Percentiles rank a stretch among this genome's conserved stretches.
These are phyloP conservation scores for Calonectria henricotiae DNA, from an alignment of 2,329 filamentous ascomycete species.

Conservation along the genomic window DNA sequence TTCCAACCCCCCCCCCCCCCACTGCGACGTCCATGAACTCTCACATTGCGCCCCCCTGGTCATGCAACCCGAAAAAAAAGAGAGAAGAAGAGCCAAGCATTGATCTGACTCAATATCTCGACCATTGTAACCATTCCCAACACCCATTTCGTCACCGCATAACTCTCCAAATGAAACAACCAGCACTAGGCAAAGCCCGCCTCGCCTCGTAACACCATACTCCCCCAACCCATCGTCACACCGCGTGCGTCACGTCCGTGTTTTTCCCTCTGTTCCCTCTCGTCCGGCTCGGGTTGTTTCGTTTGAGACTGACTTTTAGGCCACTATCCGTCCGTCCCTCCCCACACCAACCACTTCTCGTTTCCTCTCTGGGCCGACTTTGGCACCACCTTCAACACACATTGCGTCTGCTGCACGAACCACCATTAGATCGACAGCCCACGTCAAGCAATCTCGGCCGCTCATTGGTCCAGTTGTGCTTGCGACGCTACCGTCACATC, in stretches of 20 bases:
- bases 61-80: slow-evolving; percentile 35
- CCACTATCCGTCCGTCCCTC: slow-evolving; percentile 12
- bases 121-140: slow-evolving; percentile 20
- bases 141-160: slow-evolving; percentile 44
- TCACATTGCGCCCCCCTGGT: slow-evolving; percentile 19
- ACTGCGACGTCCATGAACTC: slow-evolving; percentile 5
- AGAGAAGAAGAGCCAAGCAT: not conserved
- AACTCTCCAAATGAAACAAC: slow-evolving; percentile 43
- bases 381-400: slow-evolving; percentile 13
- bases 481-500: slow-evolving; percentile 30
- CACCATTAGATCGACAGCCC: slow-evolving; percentile 42
- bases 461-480: slow-evolving; percentile 40
- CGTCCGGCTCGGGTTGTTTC: slow-evolving; percentile 25
- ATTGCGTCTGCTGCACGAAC: slow-evolving; percentile 23
- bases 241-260: slow-evolving; percentile 1
- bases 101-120: slow-evolving; percentile 21
- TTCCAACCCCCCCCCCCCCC: not conserved
- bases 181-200: slow-evolving; percentile 27
- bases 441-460: slow-evolving; percentile 39
- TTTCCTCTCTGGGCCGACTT: slow-evolving; percentile 18
- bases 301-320: slow-evolving; percentile 1
- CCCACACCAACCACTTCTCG: not conserved
- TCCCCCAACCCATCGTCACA: slow-evolving; percentile 30
- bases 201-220: slow-evolving; percentile 40
- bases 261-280: slow-evolving; percentile 23